A percentile compares a stretch with the other conserved stretches of the same genome.
Conservation (phyloP, 2,329 filamentous ascomycete genomes). For the Alternaria ethzedia region DNA sequence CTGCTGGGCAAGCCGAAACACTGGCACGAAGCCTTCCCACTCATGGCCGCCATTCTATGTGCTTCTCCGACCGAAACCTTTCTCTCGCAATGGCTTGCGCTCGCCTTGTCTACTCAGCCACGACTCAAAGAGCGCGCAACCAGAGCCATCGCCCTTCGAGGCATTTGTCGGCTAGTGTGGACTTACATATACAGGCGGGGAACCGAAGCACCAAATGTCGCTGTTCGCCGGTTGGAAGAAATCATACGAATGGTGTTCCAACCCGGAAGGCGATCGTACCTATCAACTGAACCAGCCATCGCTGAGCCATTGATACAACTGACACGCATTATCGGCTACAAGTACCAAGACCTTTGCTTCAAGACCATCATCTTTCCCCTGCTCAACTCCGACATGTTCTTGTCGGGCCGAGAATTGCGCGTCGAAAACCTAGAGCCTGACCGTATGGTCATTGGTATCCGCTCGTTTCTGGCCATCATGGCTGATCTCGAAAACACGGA, state of each 20-base stretch:
- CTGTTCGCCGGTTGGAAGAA: constrained; percentile 84
- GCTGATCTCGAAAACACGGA: constrained; percentile 87
- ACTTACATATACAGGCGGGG: constrained; percentile 84
- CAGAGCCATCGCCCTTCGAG: constrained; percentile 81
- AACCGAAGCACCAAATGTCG: constrained; percentile 71
- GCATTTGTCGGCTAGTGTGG: constrained; percentile 90
- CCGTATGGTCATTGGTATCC: constrained; percentile 95
- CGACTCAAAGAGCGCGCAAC: constrained; percentile 84
- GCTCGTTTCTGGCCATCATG: constrained; percentile 92
- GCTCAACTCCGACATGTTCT: constrained; percentile 90
- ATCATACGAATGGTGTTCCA: constrained; percentile 85
- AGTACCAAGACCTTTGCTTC: constrained; percentile 92
- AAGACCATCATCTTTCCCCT: constrained; percentile 91
- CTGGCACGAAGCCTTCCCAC: constrained; percentile 86
- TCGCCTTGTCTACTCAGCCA: constrained; percentile 77
- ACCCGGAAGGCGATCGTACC: constrained; percentile 76
- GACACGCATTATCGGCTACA: constrained; percentile 92
- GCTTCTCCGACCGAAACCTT: constrained; percentile 86
- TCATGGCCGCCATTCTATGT: constrained; percentile 86
- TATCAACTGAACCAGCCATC: constrained; percentile 82
- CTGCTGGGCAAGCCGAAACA: constrained; percentile 92
- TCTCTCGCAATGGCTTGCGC: constrained; percentile 81
- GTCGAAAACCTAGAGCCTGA: constrained; percentile 96
- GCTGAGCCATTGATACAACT: constrained; percentile 91
- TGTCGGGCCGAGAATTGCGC: constrained; percentile 75